A percentile compares a stretch with the other conserved stretches of the same genome.
These are phyloP conservation scores for Symbiotaphrina buchneri DNA, from an alignment of 495 filamentous ascomycete genomes.

Conservation along the genomic window DNA sequence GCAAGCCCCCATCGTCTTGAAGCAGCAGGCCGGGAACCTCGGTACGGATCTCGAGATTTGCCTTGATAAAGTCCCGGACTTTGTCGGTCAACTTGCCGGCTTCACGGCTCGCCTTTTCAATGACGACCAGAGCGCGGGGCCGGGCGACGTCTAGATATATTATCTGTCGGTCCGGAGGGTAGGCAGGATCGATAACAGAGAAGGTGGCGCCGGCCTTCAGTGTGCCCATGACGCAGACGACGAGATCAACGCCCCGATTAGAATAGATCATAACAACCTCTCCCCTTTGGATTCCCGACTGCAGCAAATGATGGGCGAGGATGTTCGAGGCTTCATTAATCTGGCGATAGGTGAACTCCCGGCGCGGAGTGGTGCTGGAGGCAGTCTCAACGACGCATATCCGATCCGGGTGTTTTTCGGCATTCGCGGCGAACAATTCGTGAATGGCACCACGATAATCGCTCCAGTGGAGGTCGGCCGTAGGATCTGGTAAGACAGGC, in stretches of 20 bases:
- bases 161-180: constrained; percentile 71
- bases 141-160: constrained; percentile 80
- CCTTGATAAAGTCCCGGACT: constrained; percentile 53
- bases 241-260: constrained; percentile 54
- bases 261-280: constrained; percentile 93
- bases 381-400: constrained; percentile 71
- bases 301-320: constrained; percentile 54
- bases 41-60: constrained; percentile 47
- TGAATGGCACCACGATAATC: constrained; percentile 65
- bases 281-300: constrained; percentile 48
- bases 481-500: constrained; percentile 47
- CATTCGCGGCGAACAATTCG: constrained; percentile 51
- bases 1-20: constrained; percentile 46
- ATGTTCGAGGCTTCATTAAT: constrained; percentile 73
- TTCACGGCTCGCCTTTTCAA: constrained; percentile 58
- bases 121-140: constrained; percentile 57
- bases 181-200: constrained; percentile 69
- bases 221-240: constrained; percentile 36
- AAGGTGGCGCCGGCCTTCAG: constrained; percentile 39
- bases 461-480: constrained; percentile 59
- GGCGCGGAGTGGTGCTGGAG: constrained; percentile 28
- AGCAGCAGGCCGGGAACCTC: constrained; percentile 60
- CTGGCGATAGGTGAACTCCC: constrained; percentile 68
- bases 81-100: constrained; percentile 42
- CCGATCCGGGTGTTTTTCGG: constrained; percentile 48